Evolutionary conservation across 345 rosid species (phyloP).

Genomic region (Melaleuca quinquenervia): DNA sequence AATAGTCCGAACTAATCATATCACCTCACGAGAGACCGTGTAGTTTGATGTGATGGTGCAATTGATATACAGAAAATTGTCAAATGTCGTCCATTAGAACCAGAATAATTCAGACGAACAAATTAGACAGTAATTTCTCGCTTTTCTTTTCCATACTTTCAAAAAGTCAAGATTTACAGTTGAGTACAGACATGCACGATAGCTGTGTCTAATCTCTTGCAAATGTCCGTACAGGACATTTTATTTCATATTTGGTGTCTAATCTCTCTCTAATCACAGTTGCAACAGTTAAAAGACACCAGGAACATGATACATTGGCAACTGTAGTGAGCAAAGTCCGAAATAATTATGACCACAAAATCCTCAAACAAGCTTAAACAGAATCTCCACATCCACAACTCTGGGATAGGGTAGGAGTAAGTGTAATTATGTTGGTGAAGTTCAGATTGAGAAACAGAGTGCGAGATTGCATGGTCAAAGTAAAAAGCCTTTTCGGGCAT

Average conservation of each 20-base stretch:
- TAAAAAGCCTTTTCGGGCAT: conserved; percentile 9
- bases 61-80: neutral
- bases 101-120: neutral
- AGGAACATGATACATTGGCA: neutral
- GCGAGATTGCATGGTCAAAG: conserved; percentile 19
- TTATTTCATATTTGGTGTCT: neutral
- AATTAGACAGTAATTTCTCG: neutral
- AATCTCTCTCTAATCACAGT: neutral
- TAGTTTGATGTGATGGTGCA: neutral
- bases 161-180: neutral
- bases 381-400: conserved; percentile 3
- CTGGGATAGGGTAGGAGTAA: conserved; percentile 5
- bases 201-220: neutral
- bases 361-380: neutral
- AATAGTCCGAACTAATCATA: neutral
- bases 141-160: neutral
- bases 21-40: neutral
- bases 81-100: neutral
- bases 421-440: neutral
- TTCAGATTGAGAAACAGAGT: conserved; percentile 19
- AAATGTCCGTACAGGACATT: neutral
- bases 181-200: neutral
- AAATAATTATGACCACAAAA: conserved; percentile 11
- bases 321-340: conserved; percentile 3
- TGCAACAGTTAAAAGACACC: neutral